phyloP scores from a whole-genome alignment of 2,329 filamentous ascomycete species.

The Alternaria hordeiaustralica region DNA sequence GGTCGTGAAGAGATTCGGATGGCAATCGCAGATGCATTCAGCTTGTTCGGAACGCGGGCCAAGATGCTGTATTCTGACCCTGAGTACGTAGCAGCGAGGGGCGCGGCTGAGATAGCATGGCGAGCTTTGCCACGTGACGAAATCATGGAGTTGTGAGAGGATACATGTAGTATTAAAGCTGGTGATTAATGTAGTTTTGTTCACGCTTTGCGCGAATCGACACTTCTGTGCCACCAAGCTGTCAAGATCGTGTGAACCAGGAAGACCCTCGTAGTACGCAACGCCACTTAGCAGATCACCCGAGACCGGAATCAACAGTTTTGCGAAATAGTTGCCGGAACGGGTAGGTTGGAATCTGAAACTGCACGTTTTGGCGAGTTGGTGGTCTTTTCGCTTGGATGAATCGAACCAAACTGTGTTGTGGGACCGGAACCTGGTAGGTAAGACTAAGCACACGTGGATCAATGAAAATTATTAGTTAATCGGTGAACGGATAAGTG shows the following conservation, averaged over 20 bases:
- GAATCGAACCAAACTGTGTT: constrained; percentile 6
- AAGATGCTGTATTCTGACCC: background rate
- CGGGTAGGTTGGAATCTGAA: constrained; percentile 24
- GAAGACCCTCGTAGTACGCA: constrained; percentile 5
- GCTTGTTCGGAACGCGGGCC: background rate
- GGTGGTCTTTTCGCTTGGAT: constrained; percentile 11
- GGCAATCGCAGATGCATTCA: background rate
- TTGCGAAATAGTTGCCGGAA: constrained; percentile 21
- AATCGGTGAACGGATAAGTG: background rate
- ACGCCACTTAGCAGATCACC: constrained; percentile 35
- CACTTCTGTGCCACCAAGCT: background rate
- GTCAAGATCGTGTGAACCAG: background rate
- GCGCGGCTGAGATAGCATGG: background rate
- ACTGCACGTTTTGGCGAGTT: constrained; percentile 6
- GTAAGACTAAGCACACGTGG: background rate
- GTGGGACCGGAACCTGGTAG: background rate
- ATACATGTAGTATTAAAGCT: too few relatives aligned
- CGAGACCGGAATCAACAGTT: constrained; percentile 30
- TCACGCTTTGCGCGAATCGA: too few relatives aligned
- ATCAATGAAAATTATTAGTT: background rate
- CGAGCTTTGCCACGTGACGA: too few relatives aligned
- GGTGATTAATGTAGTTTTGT: too few relatives aligned
- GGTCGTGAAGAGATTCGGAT: background rate
- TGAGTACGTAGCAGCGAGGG: background rate
- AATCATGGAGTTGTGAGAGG: too few relatives aligned